Evolutionary conservation across 2,329 filamentous ascomycete species (phyloP), one percentile per base, ranked within the genome.

Genomic region (Exophiala sideris): DNA sequence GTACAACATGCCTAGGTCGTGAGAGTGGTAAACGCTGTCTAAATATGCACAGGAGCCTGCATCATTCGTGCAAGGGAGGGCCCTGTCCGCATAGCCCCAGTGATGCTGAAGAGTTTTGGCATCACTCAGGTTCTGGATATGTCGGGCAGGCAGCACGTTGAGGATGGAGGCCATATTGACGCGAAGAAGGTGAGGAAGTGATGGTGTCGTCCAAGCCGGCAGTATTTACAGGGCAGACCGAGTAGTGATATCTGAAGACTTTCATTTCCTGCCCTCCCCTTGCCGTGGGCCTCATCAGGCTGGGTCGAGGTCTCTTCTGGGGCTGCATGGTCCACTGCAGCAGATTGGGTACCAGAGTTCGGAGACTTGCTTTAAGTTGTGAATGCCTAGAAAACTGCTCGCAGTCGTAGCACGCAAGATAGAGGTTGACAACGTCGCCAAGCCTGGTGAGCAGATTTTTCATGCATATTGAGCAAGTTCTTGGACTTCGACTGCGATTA

Each of bases 1-100:
- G 65, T 83, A 83, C 2, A 79, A 67, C 74, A 83, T 80, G 2
- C 75, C 76, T 2, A 76, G 53, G 61, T 80, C 78, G 63, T 83
- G 80, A 57, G 72, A 74, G 49, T 70, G 69, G 60, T 83, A 84
- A 10, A 82, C 78, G 3, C 70, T 70, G 60, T 81, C 79, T 24
- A 83, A 71, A 64, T 85, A 86, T 34, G 69, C 75, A 39, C 57
- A 86, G 4, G 79, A 79, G 1, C 80, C 81, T 0, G 70, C 63
- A 65, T 84, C 82, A 56, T 76, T 83, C 20, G 73, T 78, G 65
- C 82, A 85, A 20, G 82, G 82, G 0, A 83, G 47, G 1, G 76
- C 71, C 16, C 81, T 76, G 48, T 73, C 71, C 2, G 72, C 69
- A 63, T 84, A 85, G 0, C 79, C 82, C 81, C 81, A 85, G 62